A percentile compares a stretch with the other conserved stretches of the same genome.
Conservation (phyloP, 495 filamentous ascomycete genomes). For the Gamarada debralockiae region DNA sequence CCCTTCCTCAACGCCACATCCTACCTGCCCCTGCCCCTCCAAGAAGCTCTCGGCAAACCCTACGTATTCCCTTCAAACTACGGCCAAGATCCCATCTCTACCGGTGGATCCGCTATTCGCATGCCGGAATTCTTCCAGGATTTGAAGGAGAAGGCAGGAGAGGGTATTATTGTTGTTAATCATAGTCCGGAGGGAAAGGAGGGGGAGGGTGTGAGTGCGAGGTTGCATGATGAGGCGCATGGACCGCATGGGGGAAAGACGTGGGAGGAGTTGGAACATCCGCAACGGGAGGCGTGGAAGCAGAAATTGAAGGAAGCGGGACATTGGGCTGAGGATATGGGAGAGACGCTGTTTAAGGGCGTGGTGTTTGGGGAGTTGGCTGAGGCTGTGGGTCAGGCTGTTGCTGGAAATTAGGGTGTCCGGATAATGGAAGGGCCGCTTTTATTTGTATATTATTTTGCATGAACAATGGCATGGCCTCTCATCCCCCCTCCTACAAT, state of each 20-base stretch:
- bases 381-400: slow-evolving; percentile 24
- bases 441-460: too few species aligned
- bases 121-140: slow-evolving; percentile 13
- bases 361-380: slow-evolving; percentile 68
- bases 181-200: slow-evolving; percentile 18
- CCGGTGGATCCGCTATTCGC: not conserved
- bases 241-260: slow-evolving; percentile 38
- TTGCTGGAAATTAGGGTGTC: slow-evolving; percentile 14
- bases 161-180: slow-evolving; percentile 30
- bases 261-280: slow-evolving; percentile 62
- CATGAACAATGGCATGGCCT: too few species aligned
- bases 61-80: slow-evolving; percentile 17
- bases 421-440: too few species aligned
- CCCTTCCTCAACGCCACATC: slow-evolving; percentile 51
- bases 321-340: slow-evolving; percentile 67
- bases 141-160: slow-evolving; percentile 8
- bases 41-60: slow-evolving; percentile 26
- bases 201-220: not conserved
- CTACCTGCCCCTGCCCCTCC: slow-evolving; percentile 24
- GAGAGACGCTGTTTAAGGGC: slow-evolving; percentile 67
- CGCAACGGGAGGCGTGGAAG: slow-evolving; percentile 66
- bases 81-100: not conserved
- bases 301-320: slow-evolving; percentile 62
- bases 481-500: not conserved
- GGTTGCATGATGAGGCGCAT: slow-evolving; percentile 30